Conservation (phyloP, 2,329 filamentous ascomycete genomes). For the Alternaria consortialis region DNA sequence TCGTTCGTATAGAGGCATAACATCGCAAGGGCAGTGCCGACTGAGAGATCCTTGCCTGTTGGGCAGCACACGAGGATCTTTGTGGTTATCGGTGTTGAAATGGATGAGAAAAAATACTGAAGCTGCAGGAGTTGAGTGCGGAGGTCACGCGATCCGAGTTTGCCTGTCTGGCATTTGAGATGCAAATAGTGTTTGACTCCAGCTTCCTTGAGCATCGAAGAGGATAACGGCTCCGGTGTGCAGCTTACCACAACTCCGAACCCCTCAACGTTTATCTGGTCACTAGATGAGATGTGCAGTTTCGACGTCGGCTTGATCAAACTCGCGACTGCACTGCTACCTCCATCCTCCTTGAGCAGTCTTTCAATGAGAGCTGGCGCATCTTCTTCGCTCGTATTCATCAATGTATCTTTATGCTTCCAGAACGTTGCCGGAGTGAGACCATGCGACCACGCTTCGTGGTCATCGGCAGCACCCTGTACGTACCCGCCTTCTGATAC, state of each 20-base stretch:
- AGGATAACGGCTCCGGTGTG: conserved; percentile 52
- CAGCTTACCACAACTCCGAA: conserved; percentile 56
- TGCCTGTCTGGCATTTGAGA: conserved; percentile 74
- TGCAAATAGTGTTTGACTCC: conserved; percentile 59
- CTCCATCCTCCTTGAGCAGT: conserved; percentile 45
- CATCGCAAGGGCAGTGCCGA: conserved; percentile 79
- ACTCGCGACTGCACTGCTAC: conserved; percentile 40
- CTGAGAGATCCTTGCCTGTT: conserved; percentile 80
- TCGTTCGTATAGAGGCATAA: conserved; percentile 77
- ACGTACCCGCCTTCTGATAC: conserved; percentile 80
- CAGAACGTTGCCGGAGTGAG: conserved; percentile 84
- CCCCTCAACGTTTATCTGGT: conserved; percentile 48
- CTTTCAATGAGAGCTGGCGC: conserved; percentile 61
- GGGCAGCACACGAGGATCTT: conserved; percentile 69
- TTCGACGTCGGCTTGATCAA: conserved; percentile 53
- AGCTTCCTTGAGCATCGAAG: conserved; percentile 12
- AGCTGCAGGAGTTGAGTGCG: conserved; percentile 73
- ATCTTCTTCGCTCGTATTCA: conserved; percentile 72
- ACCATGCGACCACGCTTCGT: conserved; percentile 88
- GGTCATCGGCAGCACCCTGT: conserved; percentile 94
- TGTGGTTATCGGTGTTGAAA: neutral
- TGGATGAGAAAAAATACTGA: conserved; percentile 59
- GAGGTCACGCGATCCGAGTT: conserved; percentile 84
- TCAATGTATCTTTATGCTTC: conserved; percentile 68
- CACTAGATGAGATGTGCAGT: conserved; percentile 53